Evolutionary conservation across 306 rosid genomes (phyloP), one percentile per base, ranked within the genome.

Genomic region (Trifolium subterraneum): DNA sequence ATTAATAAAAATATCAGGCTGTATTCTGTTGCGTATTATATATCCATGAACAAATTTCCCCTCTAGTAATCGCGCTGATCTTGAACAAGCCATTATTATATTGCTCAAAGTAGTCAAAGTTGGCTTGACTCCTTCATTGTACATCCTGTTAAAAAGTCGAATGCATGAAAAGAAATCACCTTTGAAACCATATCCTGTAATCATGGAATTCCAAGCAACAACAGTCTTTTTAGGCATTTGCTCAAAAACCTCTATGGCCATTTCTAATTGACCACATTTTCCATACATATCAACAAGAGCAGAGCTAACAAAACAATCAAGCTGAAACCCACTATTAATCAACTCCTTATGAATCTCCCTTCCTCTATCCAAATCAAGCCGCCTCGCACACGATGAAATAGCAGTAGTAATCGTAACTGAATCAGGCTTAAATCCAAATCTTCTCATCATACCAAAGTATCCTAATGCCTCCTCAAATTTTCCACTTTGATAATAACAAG

Each of bases 201-300:
- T 85, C 86, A 92, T 77, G 65, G 96, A 84, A 80, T 92, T 92
- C 93, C 96, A 92, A 64, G 98, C 82, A 80, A 92, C 79, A 38
- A 78, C 77, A 72, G 85, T 87, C 88, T 85, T 92, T 56, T 61
- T 71, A 15, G 93, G 85, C 44, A 90, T 88, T 54, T 85, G 79
- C 80, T 88, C 88, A 48, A 92, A 92, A 80, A 90, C 78, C 74
- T 87, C 88, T 56, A 63, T 72, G 14, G 98, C 93, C 85, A 79
- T 70, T 61, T 88, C 85, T 64, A 92, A 68, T 64, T 79, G 84
- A 27, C 93, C 89, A 27, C 98, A 92, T 87, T 85, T 90, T 80
- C 92, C 98, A 77, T 92, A 92, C 96, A 90, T 87, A 74, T 90
- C 96, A 75, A 92, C 92, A 48, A 92, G 90, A 64, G 92, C 86